Evolutionary conservation across 441 rosid species (phyloP), one percentile per base, ranked within the genome.

Genomic region (Gossypium schwendimanii): DNA sequence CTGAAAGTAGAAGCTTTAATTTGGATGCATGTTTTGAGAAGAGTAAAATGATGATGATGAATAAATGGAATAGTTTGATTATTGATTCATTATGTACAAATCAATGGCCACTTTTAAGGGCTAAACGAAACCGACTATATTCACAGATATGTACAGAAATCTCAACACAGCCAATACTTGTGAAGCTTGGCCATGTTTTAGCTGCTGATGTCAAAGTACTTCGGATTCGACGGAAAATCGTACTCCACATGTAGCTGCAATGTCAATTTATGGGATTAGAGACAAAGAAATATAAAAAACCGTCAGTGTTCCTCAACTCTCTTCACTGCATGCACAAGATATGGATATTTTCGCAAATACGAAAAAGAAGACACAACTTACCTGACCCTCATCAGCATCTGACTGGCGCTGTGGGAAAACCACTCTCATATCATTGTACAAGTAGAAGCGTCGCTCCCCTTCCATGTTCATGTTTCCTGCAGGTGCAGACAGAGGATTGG

Each of bases 331-430:
- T n/a, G 47, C 47, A 61, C 4, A 45, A 62, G 49, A 33, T 3
- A 33, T 36, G 11, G 23, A 41, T 41, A 31, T 41, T 41, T 21
- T 36, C 2, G 2, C 41, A 36, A 36, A 7, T 7, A 36, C 41
- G 0, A 36, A 31, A 33, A 47, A 53, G 10, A 41, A 28, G 28
- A 33, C 31, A n/a, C 58, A 11, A 55, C 1, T 31, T 82, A 87
- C 91, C 91, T 87, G 82, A 78, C 91, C 91, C 77, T 87, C 91
- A 49, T 87, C 89, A 1, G 88, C 71, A 70, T 87, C 91, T 41
- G 89, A 84, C 67, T 87, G 91, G 24, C 91, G 89, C 50, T 85
- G 91, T 4, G 89, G 91, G 76, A 87, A 87, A 50, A 87, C 86
- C 45, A 84, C 89, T 77, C 78, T 84, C 85, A 85, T 85, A 73